Evolutionary conservation across 176 grass and related monocot genomes (phyloP).

Genomic region (Thinopyrum elongatum): DNA sequence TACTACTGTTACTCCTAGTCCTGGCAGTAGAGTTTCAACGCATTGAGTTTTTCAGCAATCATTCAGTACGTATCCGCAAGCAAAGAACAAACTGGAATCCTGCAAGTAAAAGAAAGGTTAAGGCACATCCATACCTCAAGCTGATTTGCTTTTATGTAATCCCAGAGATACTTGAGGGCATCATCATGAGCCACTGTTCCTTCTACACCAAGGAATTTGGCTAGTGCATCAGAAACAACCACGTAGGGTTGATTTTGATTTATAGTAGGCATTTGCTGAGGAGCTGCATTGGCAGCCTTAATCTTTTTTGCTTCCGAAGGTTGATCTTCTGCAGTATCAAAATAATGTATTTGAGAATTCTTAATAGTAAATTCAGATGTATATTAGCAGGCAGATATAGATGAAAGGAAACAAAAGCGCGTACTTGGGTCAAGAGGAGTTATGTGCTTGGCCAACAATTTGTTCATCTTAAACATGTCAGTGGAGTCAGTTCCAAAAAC

Average conservation of each 20-base stretch:
- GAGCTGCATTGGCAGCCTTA: constrained; percentile 32
- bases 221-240: constrained; percentile 75
- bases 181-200: constrained; percentile 54
- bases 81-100: not conserved
- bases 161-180: constrained; percentile 70
- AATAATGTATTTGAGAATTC: constrained; percentile 23
- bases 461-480: constrained; percentile 99
- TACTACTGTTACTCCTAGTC: constrained; percentile 5
- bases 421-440: constrained; percentile 76
- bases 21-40: not conserved
- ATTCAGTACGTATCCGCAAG: not conserved
- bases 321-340: constrained; percentile 51
- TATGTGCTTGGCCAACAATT: constrained; percentile 98
- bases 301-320: constrained; percentile 44
- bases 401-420: constrained; percentile 7
- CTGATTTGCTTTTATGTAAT: constrained; percentile 90
- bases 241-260: constrained; percentile 40
- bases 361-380: constrained; percentile 6
- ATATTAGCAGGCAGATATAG: constrained; percentile 20
- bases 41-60: not conserved
- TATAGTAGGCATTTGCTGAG: constrained; percentile 37
- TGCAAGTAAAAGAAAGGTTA: constrained; percentile 4
- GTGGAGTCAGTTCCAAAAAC: constrained; percentile 94
- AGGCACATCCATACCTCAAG: constrained; percentile 56
- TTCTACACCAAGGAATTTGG: constrained; percentile 74